A percentile compares a stretch with the other conserved stretches of the same genome.
These are phyloP conservation scores for Fraxinus greggii DNA, from an alignment of 305 asterid genomes.

Conservation along the genomic window DNA sequence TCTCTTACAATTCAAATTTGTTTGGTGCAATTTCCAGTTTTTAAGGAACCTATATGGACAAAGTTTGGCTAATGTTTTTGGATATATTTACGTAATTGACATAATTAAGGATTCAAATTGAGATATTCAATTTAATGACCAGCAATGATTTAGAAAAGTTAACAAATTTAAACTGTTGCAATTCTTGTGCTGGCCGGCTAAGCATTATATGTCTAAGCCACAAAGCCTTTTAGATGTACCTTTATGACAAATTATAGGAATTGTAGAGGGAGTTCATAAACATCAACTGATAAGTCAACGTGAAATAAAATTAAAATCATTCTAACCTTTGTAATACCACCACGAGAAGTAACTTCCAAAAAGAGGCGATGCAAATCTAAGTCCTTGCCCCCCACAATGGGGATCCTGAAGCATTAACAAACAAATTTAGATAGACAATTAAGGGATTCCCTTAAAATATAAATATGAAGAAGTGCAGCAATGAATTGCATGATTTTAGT, in stretches of 20 bases:
- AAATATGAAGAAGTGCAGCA: neutral
- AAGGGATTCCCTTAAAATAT: neutral
- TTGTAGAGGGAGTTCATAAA: neutral
- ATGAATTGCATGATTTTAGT: neutral
- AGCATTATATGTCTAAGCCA: neutral
- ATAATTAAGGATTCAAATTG: neutral
- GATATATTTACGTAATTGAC: neutral
- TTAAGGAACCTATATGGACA: neutral
- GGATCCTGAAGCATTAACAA: conserved; percentile 49
- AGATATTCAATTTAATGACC: neutral
- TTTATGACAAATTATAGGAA: neutral
- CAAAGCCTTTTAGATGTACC: neutral
- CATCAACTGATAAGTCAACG: neutral
- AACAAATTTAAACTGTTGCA: neutral
- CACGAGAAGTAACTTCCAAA: conserved; percentile 80
- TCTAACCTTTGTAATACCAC: conserved; percentile 71
- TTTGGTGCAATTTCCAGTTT: neutral
- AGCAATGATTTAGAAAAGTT: neutral
- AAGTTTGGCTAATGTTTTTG: neutral
- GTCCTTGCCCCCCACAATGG: conserved; percentile 69
- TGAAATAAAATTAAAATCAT: neutral
- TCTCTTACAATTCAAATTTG: neutral
- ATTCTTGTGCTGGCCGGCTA: neutral
- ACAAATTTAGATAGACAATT: neutral
- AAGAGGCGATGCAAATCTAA: conserved; percentile 81